Evolutionary conservation across 192 early-diverging fungal species (phyloP), one percentile per base, ranked within the genome.

Genomic region (Bifiguratus adelaidae): DNA sequence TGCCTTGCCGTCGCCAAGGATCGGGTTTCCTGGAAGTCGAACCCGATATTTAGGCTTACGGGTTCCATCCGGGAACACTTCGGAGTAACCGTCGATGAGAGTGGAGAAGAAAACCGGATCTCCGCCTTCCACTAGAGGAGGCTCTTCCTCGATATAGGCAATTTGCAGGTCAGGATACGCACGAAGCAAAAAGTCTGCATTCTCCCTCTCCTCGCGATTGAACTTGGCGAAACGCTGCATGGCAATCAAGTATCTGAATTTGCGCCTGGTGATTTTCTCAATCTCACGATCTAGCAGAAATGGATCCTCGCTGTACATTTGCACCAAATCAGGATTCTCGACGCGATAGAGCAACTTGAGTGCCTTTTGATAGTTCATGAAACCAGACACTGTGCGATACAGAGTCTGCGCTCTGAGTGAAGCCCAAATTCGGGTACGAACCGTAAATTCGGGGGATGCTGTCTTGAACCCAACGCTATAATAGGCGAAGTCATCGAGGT

Each of bases 1-100:
- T 0, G 86, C 82, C 71, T 92, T 92, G 41, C 89, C 89, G 58
- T 92, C 88, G 16, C 89, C 89, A n/a, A 92, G 66, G 48, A 91
- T 89, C 13, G 89, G 86, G 58, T 86, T 82, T 5, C 88, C 88
- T 5, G 88, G 88, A 16, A 90, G 64, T 47, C 81, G 74, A 18
- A 90, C 78, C 28, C 80, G 76, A 52, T 81, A 88, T 53, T 77
- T 78, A 21, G 87, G 86, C 44, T 76, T 83, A 54, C 83, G 81
- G 29, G 69, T 74, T 21, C 86, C 85, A 30, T 89, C 70, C 5
- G 71, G 50, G 22, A 71, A 57, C 19, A 82, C 23, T 48, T 80
- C 65, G 44, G 82, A 88, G 38, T 78, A 67, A 2, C 88, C 88
- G 58, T 92, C 88, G 55, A 91, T 85, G 42, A 92, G 53, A 36